Base-by-base conservation (phyloP, 202 grass and related monocot species). In the Tripidium arundinaceum region DNA sequence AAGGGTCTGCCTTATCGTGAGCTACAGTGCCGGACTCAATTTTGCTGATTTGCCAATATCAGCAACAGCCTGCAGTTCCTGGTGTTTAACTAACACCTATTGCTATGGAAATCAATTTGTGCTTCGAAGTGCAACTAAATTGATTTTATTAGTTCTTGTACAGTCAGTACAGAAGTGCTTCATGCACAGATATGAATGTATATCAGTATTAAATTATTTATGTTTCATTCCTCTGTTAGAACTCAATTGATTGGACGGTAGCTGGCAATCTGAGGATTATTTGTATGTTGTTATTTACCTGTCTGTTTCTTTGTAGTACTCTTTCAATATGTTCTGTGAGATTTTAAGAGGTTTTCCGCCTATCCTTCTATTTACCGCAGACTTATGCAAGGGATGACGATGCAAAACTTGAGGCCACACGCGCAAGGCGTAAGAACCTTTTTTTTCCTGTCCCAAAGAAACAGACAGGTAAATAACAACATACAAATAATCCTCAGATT, bases 331-430 rank as follows among this genome's bases (percentile, higher is more conserved):
- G 21, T 58, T 58, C 22, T 58, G 9, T 58, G 10, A n/a, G n/a
- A n/a, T n/a, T n/a, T n/a, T 58, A 58, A 58, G 21, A 25, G 21
- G 0, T 58, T 58, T 58, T 58, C 10, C n/a, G n/a, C n/a, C n/a
- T n/a, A n/a, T n/a, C n/a, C n/a, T n/a, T n/a, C 11, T 57, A 66
- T 72, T 16, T 60, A 26, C 50, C 41, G 33, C 84, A 94, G 91
- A 90, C 79, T 41, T 94, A 84, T n/a, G n/a, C n/a, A n/a, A n/a
- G n/a, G n/a, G n/a, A n/a, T n/a, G 91, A 94, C 19, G 91, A 94
- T n/a, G n/a, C n/a, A n/a, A n/a, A n/a, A n/a, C 75, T 94, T 6
- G 91, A 94, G 62, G 84, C 83, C 60, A 86, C 91, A 29, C 83
- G 86, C 1, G 80, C 86, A 61, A n/a, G n/a, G n/a, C n/a, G n/a